These are phyloP conservation scores for Pichia sp. DNA, from an alignment of 1,139 yeast genomes.

Conservation along the genomic window DNA sequence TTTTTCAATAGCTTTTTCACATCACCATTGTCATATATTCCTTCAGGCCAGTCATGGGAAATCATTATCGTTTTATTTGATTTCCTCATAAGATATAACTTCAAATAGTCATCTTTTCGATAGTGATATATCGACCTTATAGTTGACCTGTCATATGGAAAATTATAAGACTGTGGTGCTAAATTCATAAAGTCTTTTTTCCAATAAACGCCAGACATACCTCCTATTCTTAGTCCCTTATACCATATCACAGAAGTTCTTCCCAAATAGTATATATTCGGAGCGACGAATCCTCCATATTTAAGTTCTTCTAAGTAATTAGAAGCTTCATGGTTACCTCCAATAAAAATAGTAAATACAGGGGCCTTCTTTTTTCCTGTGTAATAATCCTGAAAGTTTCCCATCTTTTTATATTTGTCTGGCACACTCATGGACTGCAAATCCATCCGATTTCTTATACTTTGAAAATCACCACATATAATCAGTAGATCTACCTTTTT, in stretches of 20 bases:
- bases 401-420: slow-evolving; percentile 51
- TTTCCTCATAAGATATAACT: slow-evolving; percentile 41
- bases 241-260: slow-evolving; percentile 69
- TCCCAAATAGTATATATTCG: slow-evolving; percentile 86
- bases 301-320: slow-evolving; percentile 68
- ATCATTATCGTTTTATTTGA: slow-evolving; percentile 41
- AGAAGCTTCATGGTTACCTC: slow-evolving; percentile 95
- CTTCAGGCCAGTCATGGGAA: slow-evolving; percentile 95
- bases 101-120: slow-evolving; percentile 57
- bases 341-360: slow-evolving; percentile 72
- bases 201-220: slow-evolving; percentile 82
- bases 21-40: slow-evolving; percentile 67
- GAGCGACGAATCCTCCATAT: slow-evolving; percentile 94
- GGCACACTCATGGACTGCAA: slow-evolving; percentile 62
- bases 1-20: slow-evolving; percentile 40
- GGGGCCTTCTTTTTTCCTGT: slow-evolving; percentile 63
- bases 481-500: slow-evolving; percentile 57
- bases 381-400: slow-evolving; percentile 78
- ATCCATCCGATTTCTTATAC: slow-evolving; percentile 63
- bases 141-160: slow-evolving; percentile 45
- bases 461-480: slow-evolving; percentile 85
- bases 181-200: slow-evolving; percentile 40
- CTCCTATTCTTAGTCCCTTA: slow-evolving; percentile 71
- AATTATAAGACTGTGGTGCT: slow-evolving; percentile 34
- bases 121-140: slow-evolving; percentile 70